These are phyloP conservation scores for Schizochytrium sp. DNA, from an alignment of 108 stramenopile species.

Conservation along the genomic window DNA sequence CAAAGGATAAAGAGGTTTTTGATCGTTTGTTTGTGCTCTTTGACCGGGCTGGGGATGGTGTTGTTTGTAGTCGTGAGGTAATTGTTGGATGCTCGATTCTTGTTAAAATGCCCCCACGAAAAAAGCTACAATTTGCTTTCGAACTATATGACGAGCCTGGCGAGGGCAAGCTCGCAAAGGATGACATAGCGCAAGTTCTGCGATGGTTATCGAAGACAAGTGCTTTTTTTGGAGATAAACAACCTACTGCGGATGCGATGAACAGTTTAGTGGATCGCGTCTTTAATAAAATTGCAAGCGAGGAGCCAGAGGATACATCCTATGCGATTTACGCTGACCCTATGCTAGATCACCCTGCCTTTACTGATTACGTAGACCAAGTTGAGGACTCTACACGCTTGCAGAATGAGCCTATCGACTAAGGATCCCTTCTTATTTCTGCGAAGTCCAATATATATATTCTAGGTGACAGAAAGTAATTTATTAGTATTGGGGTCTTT, in stretches of 20 bases:
- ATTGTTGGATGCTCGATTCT: conserved; percentile 36
- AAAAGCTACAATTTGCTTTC: conserved; percentile 18
- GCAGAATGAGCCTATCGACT: conserved; percentile 40
- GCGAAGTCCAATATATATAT: no score
- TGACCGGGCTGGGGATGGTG: conserved; percentile 45
- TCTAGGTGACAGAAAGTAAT: no score
- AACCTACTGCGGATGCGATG: conserved; percentile 33
- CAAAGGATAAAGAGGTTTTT: conserved; percentile 47
- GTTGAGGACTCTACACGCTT: conserved; percentile 17
- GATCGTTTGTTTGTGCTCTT: conserved; percentile 42
- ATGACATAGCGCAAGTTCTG: not conserved
- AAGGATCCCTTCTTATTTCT: not conserved
- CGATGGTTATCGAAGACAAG: conserved; percentile 58
- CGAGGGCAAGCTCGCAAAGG: not conserved
- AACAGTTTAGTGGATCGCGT: conserved; percentile 34
- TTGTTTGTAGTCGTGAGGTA: not conserved
- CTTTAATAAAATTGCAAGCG: not conserved
- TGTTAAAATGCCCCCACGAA: not conserved
- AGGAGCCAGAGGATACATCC: conserved; percentile 17
- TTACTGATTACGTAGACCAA: not conserved
- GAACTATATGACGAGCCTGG: not conserved
- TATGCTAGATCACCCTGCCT: conserved; percentile 3
- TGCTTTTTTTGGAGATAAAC: conserved; percentile 43
- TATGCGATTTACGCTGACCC: conserved; percentile 33
- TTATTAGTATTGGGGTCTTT: no score